Percentiles rank a stretch among this genome's conserved stretches.
Evolutionary conservation across 495 filamentous ascomycete genomes (phyloP).

Genomic region (Trichoderma gamsii): DNA sequence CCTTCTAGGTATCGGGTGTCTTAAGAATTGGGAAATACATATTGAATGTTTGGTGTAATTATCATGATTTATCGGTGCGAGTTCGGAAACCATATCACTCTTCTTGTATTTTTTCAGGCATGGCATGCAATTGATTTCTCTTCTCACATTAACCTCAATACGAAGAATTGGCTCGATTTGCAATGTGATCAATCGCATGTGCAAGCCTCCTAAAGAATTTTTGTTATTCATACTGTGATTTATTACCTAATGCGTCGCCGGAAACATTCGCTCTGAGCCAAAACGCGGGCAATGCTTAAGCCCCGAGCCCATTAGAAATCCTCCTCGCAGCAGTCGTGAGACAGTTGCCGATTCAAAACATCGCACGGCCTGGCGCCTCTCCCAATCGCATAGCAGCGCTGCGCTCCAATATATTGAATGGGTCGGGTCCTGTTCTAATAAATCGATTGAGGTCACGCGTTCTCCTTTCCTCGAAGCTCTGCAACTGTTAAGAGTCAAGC

Average conservation of each 20-base stretch:
- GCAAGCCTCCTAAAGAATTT: no score
- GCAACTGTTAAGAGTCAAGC: neutral
- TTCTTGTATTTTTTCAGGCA: no score
- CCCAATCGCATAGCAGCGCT: neutral
- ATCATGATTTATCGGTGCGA: no score
- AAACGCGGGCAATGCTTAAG: neutral
- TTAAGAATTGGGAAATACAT: no score
- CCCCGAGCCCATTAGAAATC: neutral
- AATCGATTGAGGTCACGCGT: slow-evolving; percentile 9
- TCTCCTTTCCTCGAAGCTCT: slow-evolving; percentile 8
- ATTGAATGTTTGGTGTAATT: no score
- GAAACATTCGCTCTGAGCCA: neutral
- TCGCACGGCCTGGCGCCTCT: neutral
- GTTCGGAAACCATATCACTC: no score
- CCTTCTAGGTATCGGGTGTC: no score
- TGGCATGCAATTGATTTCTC: no score
- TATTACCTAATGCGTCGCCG: neutral
- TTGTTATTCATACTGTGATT: neutral
- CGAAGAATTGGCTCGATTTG: no score
- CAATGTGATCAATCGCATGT: no score
- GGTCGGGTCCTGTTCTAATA: neutral
- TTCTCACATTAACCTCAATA: no score
- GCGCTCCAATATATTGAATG: slow-evolving; percentile 12
- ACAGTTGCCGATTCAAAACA: slow-evolving; percentile 10
- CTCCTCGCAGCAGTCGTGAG: neutral